Evolutionary conservation across 225 moss, liverwort and hornwort genomes (phyloP).

Genomic region (Bryum argenteum): DNA sequence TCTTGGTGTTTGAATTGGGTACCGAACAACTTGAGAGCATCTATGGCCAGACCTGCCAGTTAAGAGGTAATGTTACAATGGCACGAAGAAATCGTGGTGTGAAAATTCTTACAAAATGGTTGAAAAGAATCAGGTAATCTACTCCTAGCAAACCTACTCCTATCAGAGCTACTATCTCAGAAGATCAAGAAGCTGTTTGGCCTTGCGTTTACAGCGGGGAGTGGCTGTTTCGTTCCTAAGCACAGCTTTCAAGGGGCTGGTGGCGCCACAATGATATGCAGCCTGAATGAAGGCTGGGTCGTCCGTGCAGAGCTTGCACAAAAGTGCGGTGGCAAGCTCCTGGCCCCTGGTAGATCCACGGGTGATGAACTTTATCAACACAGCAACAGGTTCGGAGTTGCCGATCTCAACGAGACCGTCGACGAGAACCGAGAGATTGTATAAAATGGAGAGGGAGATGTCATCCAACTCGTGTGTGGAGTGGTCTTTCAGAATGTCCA

Average conservation of each 20-base stretch:
- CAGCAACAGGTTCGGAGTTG: conserved; percentile 17
- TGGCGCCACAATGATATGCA: conserved; percentile 30
- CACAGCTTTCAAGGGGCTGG: conserved; percentile 20
- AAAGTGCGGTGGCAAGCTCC: conserved; percentile 41
- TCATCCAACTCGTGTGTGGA: conserved; percentile 33
- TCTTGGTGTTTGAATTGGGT: background rate
- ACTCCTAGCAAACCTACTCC: background rate
- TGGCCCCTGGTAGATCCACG: conserved; percentile 28
- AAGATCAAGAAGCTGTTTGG: conserved; percentile 28
- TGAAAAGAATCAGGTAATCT: conserved; percentile 4
- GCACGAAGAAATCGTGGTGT: background rate
- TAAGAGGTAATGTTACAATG: too few relatives aligned
- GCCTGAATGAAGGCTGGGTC: conserved; percentile 25
- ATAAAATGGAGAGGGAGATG: conserved; percentile 35
- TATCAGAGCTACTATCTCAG: conserved; percentile 20
- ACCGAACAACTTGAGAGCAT: background rate
- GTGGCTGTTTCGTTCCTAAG: conserved; percentile 17
- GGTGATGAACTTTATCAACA: conserved; percentile 34
- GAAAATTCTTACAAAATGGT: background rate
- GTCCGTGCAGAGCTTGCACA: conserved; percentile 39
- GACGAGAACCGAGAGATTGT: conserved; percentile 23
- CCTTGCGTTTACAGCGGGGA: conserved; percentile 42
- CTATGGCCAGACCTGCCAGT: too few relatives aligned
- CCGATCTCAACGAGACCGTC: conserved; percentile 28
- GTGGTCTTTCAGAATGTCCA: conserved; percentile 32